A percentile compares a stretch with the other conserved stretches of the same genome.
Conservation (phyloP, 371 early-diverging fungal genomes). For the Actinomucor elegans region DNA sequence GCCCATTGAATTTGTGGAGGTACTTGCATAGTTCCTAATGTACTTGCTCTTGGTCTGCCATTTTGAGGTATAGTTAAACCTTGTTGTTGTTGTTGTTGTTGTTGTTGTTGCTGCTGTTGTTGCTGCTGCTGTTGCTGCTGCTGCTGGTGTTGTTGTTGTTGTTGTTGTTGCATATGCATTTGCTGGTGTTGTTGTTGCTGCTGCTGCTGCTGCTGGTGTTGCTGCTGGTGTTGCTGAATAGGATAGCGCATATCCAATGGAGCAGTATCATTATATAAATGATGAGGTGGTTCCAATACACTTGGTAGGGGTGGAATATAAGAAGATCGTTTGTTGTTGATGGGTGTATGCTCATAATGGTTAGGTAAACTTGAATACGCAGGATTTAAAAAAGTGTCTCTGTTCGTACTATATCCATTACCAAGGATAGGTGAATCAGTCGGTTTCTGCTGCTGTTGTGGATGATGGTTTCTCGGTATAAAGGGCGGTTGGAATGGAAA, state of each 20-base stretch:
- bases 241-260: too few relatives aligned
- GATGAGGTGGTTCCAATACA: constrained; percentile 34
- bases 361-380: constrained; percentile 37
- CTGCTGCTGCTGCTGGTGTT: not conserved
- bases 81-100: not conserved
- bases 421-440: not conserved
- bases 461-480: constrained; percentile 32
- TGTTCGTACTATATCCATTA: constrained; percentile 1
- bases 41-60: constrained; percentile 44
- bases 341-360: constrained; percentile 16
- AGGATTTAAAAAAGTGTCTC: constrained; percentile 17
- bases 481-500: constrained; percentile 45
- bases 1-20: constrained; percentile 39
- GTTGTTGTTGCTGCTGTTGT: not conserved
- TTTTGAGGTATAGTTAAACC: not conserved
- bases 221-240: not conserved
- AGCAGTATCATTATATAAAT: too few relatives aligned
- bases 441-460: constrained; percentile 1
- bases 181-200: not conserved
- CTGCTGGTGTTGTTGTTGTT: not conserved
- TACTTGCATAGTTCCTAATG: constrained; percentile 42
- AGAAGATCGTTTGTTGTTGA: constrained; percentile 12
- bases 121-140: not conserved
- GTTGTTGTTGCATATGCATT: too few relatives aligned
- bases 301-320: constrained; percentile 32